These are phyloP conservation scores for Chlamydomonas eustigma DNA, from an alignment of 139 green algal species.

Conservation along the genomic window DNA sequence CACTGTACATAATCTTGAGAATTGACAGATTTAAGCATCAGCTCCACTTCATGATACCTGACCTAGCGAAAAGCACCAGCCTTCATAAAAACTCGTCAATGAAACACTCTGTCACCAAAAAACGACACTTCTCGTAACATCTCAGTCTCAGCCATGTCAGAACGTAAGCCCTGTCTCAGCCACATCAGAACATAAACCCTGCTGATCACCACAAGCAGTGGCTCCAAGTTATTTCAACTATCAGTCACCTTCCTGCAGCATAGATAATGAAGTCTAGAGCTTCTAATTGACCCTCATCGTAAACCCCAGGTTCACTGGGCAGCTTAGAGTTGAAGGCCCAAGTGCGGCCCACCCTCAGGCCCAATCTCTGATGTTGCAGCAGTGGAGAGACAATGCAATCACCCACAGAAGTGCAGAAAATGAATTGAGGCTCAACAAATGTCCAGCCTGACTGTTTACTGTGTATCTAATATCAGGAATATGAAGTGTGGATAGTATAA, in stretches of 20 bases:
- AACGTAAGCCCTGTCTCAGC: no score
- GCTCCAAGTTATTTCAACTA: not conserved
- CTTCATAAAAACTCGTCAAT: no score
- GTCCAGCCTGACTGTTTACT: no score
- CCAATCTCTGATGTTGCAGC: constrained; percentile 22
- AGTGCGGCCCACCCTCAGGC: constrained; percentile 26
- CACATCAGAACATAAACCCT: no score
- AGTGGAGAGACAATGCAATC: not conserved
- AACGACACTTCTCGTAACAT: no score
- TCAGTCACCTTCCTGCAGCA: not conserved
- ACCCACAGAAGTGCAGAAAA: not conserved
- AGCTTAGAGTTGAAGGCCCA: constrained; percentile 46
- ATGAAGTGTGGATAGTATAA: not conserved
- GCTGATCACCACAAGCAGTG: no score
- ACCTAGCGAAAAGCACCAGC: no score
- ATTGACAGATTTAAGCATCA: not conserved
- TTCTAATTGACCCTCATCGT: constrained; percentile 24
- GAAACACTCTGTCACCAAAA: no score
- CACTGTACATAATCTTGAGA: not conserved
- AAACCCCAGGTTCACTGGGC: constrained; percentile 10
- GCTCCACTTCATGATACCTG: no score
- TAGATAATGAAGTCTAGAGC: constrained; percentile 6
- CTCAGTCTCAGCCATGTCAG: no score
- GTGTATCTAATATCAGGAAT: not conserved
- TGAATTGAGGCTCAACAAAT: not conserved